Evolutionary conservation across 257 asterid genomes (phyloP), one percentile per base, ranked within the genome.

Genomic region (Anisodus tanguticus): DNA sequence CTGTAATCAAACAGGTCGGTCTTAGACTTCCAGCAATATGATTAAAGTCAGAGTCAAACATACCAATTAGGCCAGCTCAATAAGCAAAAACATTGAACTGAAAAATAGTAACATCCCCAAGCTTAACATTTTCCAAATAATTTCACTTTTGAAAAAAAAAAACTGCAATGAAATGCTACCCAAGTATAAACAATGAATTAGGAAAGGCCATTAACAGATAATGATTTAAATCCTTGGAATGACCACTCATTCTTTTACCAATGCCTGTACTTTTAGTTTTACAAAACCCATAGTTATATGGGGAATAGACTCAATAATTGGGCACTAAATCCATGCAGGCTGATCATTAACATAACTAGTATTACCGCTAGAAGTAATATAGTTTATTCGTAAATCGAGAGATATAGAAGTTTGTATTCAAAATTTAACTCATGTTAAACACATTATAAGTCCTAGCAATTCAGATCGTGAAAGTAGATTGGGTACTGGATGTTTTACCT

Each of bases 401-500:
- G 17, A 13, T 4, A 13, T 17, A 55, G 60, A 55, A 12, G n/a
- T 55, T 58, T 15, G n/a, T 58, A 58, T 16, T 1, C 6, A 58
- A 55, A 58, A 16, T 58, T 58, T 15, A 17, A 19, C 64, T 15
- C 22, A 22, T 58, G 26, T 7, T 17, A 58, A 58, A 58, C 3
- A 58, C 16, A 58, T 22, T 58, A 58, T 6, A 6, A 58, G 64
- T 58, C 26, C 9, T 0, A 58, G 8, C 64, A 16, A 58, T 17
- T 17, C 3, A 6, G 26, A 70, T 9, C 16, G 13, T 39, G 60
- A 55, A 12, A 39, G 8, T 5, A 37, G 31, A 17, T 16, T 4
- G 16, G 37, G 4, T 37, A 84, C 79, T 49, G 35, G 45, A 31
- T 16, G 59, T 4, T 76, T 45, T 74, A 96, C 98, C 98, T 92